phyloP scores from a whole-genome alignment of 1,284 basidiomycete genomes.

The Athelia sp. region DNA sequence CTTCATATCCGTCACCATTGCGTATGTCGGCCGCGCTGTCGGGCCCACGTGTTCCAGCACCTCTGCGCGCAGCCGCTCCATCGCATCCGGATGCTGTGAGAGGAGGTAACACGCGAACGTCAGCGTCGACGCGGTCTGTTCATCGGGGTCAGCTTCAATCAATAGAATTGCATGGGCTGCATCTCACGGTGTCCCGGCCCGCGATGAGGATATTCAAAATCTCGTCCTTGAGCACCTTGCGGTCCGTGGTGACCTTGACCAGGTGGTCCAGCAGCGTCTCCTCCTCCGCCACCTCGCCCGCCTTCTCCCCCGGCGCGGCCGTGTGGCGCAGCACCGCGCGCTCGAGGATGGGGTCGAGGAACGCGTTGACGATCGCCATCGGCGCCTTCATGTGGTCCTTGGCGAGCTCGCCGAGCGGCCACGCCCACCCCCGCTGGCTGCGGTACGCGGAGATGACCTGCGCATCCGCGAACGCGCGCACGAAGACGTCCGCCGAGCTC shows the following conservation, averaged over 20 bases:
- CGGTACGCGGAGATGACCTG: constrained; percentile 29
- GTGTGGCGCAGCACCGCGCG: constrained; percentile 22
- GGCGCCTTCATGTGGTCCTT: constrained; percentile 27
- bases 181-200: constrained; percentile 35
- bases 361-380: constrained; percentile 29
- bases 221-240: constrained; percentile 33
- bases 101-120: constrained; percentile 43
- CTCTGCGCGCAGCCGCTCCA: constrained; percentile 33
- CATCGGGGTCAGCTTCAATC: constrained; percentile 9
- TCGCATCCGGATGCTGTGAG: constrained; percentile 35
- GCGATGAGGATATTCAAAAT: constrained; percentile 34
- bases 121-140: constrained; percentile 32
- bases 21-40: constrained; percentile 30
- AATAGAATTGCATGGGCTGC: not conserved
- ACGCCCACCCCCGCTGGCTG: constrained; percentile 20
- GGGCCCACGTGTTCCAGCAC: constrained; percentile 35
- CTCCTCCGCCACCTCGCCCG: too few relatives aligned
- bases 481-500: constrained; percentile 32
- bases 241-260: constrained; percentile 33
- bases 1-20: constrained; percentile 38
- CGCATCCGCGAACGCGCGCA: constrained; percentile 32
- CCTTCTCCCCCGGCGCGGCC: constrained; percentile 25
- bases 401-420: constrained; percentile 39
- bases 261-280: constrained; percentile 36
- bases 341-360: constrained; percentile 38